Evolutionary conservation across 768 basidiomycete genomes (phyloP).

Genomic region (Mycena belliarum): DNA sequence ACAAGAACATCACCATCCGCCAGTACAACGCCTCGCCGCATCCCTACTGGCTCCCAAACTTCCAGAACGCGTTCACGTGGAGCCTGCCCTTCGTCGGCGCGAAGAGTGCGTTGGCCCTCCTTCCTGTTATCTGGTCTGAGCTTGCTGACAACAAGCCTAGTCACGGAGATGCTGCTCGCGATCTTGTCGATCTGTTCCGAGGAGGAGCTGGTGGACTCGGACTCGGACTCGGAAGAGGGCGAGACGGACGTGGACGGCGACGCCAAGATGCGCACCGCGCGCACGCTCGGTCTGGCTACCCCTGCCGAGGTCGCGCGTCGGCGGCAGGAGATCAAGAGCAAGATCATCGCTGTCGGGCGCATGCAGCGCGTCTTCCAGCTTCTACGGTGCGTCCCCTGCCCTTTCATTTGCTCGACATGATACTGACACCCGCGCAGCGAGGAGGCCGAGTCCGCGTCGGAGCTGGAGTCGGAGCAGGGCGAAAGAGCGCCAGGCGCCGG

Average conservation of each 20-base stretch:
- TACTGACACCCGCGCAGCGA: conserved; percentile 45
- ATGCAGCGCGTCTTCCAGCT: conserved; percentile 91
- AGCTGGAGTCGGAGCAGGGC: conserved; percentile 45
- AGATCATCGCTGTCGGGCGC: conserved; percentile 89
- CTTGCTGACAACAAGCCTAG: conserved; percentile 44
- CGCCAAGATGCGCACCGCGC: conserved; percentile 30
- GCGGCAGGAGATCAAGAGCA: conserved; percentile 83
- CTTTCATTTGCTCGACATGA: not conserved
- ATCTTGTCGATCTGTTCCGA: conserved; percentile 91
- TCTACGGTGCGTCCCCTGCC: conserved; percentile 60
- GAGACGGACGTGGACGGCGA: conserved; percentile 36
- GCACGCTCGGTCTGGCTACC: conserved; percentile 29
- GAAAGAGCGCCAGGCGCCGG: conserved; percentile 33
- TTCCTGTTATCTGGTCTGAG: not conserved
- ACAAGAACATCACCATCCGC: conserved; percentile 94
- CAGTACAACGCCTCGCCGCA: conserved; percentile 83
- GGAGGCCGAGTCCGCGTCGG: conserved; percentile 77
- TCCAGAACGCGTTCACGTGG: conserved; percentile 99
- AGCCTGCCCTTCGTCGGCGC: conserved; percentile 95
- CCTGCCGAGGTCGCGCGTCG: conserved; percentile 51
- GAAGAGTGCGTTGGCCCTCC: conserved; percentile 67
- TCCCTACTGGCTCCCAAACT: conserved; percentile 95
- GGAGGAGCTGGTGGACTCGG: conserved; percentile 76
- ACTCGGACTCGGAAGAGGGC: conserved; percentile 38
- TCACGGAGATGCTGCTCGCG: conserved; percentile 96